Evolutionary conservation across 2,329 filamentous ascomycete genomes (phyloP), one percentile per base, ranked within the genome.

Genomic region (Microsporum ferrugineum): DNA sequence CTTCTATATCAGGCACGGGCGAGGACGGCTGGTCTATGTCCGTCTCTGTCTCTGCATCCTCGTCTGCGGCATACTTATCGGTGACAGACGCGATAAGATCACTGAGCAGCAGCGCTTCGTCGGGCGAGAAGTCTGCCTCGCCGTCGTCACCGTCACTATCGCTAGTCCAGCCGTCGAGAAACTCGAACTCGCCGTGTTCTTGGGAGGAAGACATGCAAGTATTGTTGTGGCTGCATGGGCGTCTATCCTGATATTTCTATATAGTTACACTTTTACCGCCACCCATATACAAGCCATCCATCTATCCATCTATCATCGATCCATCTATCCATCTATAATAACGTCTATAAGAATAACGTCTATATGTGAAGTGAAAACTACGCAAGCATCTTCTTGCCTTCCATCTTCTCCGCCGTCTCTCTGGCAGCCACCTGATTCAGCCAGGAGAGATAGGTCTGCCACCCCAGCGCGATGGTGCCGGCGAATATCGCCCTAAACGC

Each of bases 361-460:
- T 4, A 41, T 43, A 5, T 5, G 38, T 4, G n/a, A 41, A n/a
- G 4, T 6, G n/a, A 43, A 51, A 29, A 23, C 23, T 31, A 29
- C 3, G 27, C 43, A 47, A 17, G 1, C n/a, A 47, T 31, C 12
- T 53, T 27, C 29, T n/a, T 33, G n/a, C 34, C 12, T 5, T 1
- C n/a, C 59, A 2, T 29, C 51, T 12, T 62, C 62, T 41, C 60
- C 59, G 12, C 60, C 64, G 83, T 81, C 66, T 79, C 77, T 57
- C 78, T 77, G 71, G 90, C 89, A 1, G 88, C 89, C 64, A 78
- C 78, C 68, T 87, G 81, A 68, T 95, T 95, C 69, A 95, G 73
- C 73, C 85, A 88, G 66, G 86, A 89, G 67, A 96, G 70, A 78
- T 96, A 96, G 0, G 89, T 91, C 80, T 96, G 91, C 91, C 91